Evolutionary conservation across 805 yeast genomes (phyloP).

Genomic region (Zygotorulaspora florentina): DNA sequence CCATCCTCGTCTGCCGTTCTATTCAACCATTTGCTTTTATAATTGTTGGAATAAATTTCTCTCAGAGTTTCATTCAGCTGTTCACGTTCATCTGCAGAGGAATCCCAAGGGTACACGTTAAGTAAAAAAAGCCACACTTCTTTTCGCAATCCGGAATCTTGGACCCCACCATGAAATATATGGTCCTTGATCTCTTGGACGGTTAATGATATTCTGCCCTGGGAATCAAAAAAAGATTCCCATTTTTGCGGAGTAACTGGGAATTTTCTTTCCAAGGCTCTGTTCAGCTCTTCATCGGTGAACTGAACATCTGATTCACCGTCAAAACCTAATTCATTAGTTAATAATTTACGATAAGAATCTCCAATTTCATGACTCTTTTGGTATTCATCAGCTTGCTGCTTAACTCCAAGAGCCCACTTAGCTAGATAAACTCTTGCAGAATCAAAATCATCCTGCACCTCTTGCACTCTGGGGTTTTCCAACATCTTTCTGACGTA

Average conservation of each 20-base stretch:
- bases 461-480: constrained; percentile 73
- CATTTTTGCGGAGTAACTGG: constrained; percentile 58
- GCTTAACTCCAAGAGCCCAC: constrained; percentile 94
- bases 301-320: constrained; percentile 27
- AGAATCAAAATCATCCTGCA: constrained; percentile 85
- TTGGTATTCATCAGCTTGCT: constrained; percentile 68
- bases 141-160: constrained; percentile 46
- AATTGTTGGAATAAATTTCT: constrained; percentile 53
- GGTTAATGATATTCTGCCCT: constrained; percentile 72
- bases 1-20: constrained; percentile 26
- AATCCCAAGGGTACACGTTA: constrained; percentile 86
- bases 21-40: constrained; percentile 69
- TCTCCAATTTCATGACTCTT: constrained; percentile 49
- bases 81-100: constrained; percentile 63
- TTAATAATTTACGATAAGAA: constrained; percentile 51
- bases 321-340: constrained; percentile 58
- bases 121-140: constrained; percentile 86
- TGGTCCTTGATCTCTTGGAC: constrained; percentile 73
- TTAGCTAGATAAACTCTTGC: constrained; percentile 90
- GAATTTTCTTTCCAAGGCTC: constrained; percentile 58
- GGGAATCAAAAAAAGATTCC: constrained; percentile 74
- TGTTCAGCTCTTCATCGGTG: constrained; percentile 39
- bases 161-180: constrained; percentile 87
- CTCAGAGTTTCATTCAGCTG: constrained; percentile 53
- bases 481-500: constrained; percentile 50